These are phyloP conservation scores for Fusarium pininemorale DNA, from an alignment of 2,329 filamentous ascomycete genomes.

Conservation along the genomic window DNA sequence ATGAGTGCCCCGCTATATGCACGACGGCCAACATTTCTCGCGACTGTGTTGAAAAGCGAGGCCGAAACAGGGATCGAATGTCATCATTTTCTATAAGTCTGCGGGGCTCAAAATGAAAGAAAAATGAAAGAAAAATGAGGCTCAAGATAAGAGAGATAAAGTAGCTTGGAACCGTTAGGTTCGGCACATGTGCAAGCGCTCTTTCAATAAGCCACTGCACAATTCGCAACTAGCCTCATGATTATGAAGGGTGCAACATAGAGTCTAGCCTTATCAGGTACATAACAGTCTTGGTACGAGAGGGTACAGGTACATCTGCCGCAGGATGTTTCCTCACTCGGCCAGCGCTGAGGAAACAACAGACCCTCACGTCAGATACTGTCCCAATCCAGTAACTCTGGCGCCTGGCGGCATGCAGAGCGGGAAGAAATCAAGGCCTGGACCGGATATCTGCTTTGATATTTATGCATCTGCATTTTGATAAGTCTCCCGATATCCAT, in stretches of 20 bases:
- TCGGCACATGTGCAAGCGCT: neutral
- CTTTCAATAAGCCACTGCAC: neutral
- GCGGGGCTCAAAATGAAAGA: accelerated
- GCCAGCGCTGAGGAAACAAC: neutral
- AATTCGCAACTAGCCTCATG: neutral
- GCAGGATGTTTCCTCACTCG: neutral
- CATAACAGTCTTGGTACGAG: neutral
- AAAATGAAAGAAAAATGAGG: no score
- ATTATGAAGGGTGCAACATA: neutral
- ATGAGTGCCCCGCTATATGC: neutral
- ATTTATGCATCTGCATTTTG: neutral
- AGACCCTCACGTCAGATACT: neutral
- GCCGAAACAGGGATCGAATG: neutral
- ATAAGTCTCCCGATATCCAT: neutral
- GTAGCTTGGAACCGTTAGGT: neutral
- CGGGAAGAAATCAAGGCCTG: neutral
- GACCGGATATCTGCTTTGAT: neutral
- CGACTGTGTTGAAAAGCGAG: constrained; percentile 18
- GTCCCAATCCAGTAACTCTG: neutral
- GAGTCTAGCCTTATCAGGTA: neutral
- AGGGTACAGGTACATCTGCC: neutral
- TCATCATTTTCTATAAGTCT: accelerated
- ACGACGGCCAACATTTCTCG: constrained; percentile 1
- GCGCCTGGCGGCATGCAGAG: neutral
- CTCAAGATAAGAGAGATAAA: accelerated